A percentile compares a stretch with the other conserved stretches of the same genome.
Evolutionary conservation across 208 protist genomes (phyloP).

Genomic region (Leishmania lainsoni): DNA sequence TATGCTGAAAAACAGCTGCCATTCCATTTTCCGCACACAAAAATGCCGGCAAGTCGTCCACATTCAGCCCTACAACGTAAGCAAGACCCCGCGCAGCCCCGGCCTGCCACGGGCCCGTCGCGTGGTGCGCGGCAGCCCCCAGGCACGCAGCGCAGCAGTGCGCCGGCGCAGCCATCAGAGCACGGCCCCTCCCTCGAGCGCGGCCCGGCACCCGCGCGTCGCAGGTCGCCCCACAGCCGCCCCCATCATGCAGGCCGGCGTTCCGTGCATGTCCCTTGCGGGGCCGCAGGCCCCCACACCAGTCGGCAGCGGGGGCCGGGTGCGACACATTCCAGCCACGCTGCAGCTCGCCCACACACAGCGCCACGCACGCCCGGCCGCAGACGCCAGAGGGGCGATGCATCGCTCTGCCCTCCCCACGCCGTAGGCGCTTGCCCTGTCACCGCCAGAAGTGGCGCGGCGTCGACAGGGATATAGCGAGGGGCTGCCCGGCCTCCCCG

Average conservation of each 20-base stretch:
- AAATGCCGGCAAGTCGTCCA: no score
- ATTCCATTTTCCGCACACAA: no score
- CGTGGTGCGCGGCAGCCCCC: background rate
- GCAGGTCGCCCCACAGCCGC: background rate
- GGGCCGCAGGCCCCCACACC: background rate
- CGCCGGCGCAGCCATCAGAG: background rate
- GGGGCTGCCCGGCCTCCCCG: background rate
- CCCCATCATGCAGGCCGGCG: background rate
- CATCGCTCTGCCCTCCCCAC: background rate
- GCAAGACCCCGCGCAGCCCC: background rate
- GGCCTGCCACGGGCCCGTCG: background rate
- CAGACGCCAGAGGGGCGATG: background rate
- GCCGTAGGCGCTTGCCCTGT: background rate
- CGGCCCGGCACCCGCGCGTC: no score
- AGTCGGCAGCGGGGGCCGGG: background rate
- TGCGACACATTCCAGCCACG: background rate
- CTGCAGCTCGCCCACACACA: background rate
- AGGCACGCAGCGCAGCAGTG: background rate
- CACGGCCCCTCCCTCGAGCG: background rate
- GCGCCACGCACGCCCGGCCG: background rate
- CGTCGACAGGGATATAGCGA: no score
- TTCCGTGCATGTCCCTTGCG: background rate
- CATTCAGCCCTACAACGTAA: no score
- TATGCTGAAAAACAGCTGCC: no score
- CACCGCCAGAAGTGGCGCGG: background rate